These are phyloP conservation scores for Geranomyces variabilis DNA, from an alignment of 192 early-diverging fungal genomes.

Conservation along the genomic window DNA sequence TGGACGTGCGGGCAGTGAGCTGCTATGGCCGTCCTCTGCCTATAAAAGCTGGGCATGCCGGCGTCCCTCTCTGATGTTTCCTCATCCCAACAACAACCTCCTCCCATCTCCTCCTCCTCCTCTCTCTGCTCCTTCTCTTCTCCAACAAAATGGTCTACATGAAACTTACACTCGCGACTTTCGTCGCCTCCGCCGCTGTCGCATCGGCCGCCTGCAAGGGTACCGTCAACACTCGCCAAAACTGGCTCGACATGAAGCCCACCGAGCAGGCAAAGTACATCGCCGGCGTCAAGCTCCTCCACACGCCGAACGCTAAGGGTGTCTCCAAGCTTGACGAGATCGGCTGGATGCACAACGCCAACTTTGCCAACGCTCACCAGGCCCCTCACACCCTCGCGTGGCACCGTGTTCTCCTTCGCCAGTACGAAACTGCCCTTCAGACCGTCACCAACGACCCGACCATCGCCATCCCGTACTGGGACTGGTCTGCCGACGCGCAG, in stretches of 20 bases:
- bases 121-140: not conserved
- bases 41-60: no score
- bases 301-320: constrained; percentile 8
- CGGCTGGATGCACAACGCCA: not conserved
- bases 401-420: constrained; percentile 45
- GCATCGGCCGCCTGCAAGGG: constrained; percentile 11
- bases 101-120: no score
- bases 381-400: constrained; percentile 5
- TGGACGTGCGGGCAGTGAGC: no score
- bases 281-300: constrained; percentile 1
- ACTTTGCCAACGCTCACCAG: constrained; percentile 16
- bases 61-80: no score
- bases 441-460: constrained; percentile 43
- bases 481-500: constrained; percentile 60
- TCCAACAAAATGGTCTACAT: not conserved
- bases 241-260: constrained; percentile 15
- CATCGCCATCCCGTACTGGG: constrained; percentile 64
- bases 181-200: not conserved
- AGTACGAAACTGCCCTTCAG: constrained; percentile 55
- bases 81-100: no score
- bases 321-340: constrained; percentile 6
- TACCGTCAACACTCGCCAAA: not conserved
- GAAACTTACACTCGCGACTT: not conserved
- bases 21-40: no score
- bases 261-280: constrained; percentile 1